Percentiles rank a stretch among this genome's conserved stretches.
phyloP scores from a whole-genome alignment of 768 basidiomycete species.

The Tremella mesenterica region DNA sequence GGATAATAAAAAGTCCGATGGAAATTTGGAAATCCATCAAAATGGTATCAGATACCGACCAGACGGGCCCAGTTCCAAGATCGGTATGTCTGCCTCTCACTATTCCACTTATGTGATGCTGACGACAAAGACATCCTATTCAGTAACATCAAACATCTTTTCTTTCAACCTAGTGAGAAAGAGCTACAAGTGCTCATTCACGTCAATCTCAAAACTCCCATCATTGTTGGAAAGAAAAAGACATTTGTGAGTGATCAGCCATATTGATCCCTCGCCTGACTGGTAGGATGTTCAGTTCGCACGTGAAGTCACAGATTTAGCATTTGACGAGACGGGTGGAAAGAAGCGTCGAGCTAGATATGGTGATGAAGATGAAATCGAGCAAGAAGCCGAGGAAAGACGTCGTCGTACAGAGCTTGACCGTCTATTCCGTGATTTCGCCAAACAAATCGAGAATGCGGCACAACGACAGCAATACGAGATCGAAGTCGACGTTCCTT shows the following conservation, averaged over 20 bases:
- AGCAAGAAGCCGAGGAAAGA: constrained; percentile 94
- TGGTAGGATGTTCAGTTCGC: constrained; percentile 90
- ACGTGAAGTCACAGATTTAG: constrained; percentile 92
- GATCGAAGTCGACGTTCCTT: constrained; percentile 89
- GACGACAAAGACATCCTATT: constrained; percentile 71
- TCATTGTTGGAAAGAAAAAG: constrained; percentile 99
- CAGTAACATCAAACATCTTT: constrained; percentile 93
- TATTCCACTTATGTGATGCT: background rate
- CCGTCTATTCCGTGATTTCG: constrained; percentile 87
- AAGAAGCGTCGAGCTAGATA: constrained; percentile 93
- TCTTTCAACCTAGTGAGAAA: constrained; percentile 97
- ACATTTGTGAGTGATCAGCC: constrained; percentile 58
- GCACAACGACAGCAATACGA: constrained; percentile 69
- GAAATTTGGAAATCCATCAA: constrained; percentile 97
- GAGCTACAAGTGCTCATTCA: constrained; percentile 92
- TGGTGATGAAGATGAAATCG: constrained; percentile 97
- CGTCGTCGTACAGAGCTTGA: constrained; percentile 80
- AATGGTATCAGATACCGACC: constrained; percentile 79
- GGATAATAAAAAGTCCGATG: constrained; percentile 82
- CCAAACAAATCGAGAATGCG: constrained; percentile 83
- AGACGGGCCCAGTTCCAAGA: constrained; percentile 41
- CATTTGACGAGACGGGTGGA: constrained; percentile 99
- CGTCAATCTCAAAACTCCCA: constrained; percentile 83
- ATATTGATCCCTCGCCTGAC: background rate
- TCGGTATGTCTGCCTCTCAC: constrained; percentile 54